Conservation (phyloP, 2,329 filamentous ascomycete species). For the Ustulina deusta region DNA sequence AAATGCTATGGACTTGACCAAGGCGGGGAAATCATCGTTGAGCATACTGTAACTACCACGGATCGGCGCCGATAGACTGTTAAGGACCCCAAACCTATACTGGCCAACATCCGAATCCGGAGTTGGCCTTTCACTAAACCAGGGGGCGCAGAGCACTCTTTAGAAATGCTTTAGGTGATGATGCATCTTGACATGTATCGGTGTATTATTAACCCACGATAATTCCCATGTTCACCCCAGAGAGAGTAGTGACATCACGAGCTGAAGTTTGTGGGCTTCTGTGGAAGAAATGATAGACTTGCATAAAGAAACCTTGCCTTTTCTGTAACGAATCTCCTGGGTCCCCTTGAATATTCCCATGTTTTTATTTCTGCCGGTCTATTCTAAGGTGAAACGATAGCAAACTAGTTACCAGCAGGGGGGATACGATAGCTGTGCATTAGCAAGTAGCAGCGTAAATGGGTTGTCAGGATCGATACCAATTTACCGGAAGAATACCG, state of each 20-base stretch:
- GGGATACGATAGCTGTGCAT: background rate
- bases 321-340: constrained; percentile 11
- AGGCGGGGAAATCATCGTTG: background rate
- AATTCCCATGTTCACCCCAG: background rate
- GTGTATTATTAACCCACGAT: background rate
- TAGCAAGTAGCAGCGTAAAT: constrained; percentile 6
- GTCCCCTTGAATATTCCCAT: background rate
- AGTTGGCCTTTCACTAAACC: background rate
- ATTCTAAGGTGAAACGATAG: constrained; percentile 20
- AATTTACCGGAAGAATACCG: constrained; percentile 3
- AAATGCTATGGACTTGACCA: background rate
- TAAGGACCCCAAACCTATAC: too few relatives aligned
- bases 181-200: background rate
- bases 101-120: too few relatives aligned
- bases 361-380: background rate
- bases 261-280: background rate
- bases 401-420: constrained; percentile 14
- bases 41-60: background rate
- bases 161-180: background rate
- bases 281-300: background rate
- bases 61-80: constrained; percentile 9
- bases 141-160: constrained; percentile 2
- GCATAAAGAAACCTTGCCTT: background rate
- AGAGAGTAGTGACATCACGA: background rate
- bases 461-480: background rate